phyloP scores from a whole-genome alignment of 164 flowering plant species.

The Vitis rotundifolia region DNA sequence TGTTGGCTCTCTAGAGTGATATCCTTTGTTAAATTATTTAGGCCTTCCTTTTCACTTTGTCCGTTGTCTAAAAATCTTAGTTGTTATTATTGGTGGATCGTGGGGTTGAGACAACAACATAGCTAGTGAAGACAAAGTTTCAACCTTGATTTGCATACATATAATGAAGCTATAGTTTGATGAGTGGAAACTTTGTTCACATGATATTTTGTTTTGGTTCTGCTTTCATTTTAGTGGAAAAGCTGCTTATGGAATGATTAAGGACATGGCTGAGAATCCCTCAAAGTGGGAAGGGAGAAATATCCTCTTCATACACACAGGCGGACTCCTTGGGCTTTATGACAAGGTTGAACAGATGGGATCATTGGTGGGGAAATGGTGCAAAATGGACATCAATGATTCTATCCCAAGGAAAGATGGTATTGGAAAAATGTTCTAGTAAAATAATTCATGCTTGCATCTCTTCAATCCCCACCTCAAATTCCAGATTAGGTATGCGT shows the following conservation, averaged over 20 bases:
- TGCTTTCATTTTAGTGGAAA: slow-evolving; percentile 61
- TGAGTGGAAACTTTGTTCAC: too few relatives aligned
- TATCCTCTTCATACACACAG: slow-evolving; percentile 88
- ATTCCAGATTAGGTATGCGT: not conserved
- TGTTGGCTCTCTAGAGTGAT: too few relatives aligned
- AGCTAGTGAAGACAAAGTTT: too few relatives aligned
- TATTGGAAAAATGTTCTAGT: slow-evolving; percentile 78
- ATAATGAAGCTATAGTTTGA: too few relatives aligned
- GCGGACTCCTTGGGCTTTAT: slow-evolving; percentile 87
- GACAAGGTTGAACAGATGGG: slow-evolving; percentile 78
- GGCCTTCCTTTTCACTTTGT: too few relatives aligned
- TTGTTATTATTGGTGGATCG: too few relatives aligned
- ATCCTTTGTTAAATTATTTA: too few relatives aligned
- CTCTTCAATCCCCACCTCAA: not conserved
- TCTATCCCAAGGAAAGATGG: slow-evolving; percentile 73
- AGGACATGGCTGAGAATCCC: slow-evolving; percentile 79
- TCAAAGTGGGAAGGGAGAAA: slow-evolving; percentile 85
- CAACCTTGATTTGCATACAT: too few relatives aligned
- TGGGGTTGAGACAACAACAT: too few relatives aligned
- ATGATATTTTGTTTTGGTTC: not conserved
- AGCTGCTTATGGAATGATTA: slow-evolving; percentile 81
- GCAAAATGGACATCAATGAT: slow-evolving; percentile 62
- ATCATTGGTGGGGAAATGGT: slow-evolving; percentile 63
- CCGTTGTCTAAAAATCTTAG: too few relatives aligned
- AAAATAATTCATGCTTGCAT: too few relatives aligned